Evolutionary conservation across 306 rosid species (phyloP).

Genomic region (Corylus heterophylla): DNA sequence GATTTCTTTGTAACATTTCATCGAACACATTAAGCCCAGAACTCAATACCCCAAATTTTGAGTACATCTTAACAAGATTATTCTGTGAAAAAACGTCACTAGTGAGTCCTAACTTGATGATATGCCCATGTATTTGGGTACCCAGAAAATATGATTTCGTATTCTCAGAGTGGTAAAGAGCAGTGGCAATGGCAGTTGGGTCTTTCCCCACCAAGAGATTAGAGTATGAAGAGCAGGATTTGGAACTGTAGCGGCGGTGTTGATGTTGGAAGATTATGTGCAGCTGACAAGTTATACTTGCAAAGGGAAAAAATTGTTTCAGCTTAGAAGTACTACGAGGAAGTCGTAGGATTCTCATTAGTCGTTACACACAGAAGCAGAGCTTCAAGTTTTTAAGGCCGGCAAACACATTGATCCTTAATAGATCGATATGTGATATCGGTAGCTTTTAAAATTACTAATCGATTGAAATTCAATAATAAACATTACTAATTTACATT

Average conservation of each 20-base stretch:
- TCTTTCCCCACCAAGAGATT: conserved; percentile 26
- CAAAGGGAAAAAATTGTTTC: not conserved
- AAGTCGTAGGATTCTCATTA: conserved; percentile 7
- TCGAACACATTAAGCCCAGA: conserved; percentile 41
- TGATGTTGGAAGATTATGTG: conserved; percentile 10
- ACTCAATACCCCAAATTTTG: conserved; percentile 31
- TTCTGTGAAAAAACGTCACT: conserved; percentile 41
- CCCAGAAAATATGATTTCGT: conserved; percentile 37
- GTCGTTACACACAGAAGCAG: not conserved
- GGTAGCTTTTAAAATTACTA: too few relatives aligned
- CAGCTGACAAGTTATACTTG: conserved; percentile 5
- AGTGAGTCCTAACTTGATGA: conserved; percentile 42
- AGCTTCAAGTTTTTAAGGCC: not conserved
- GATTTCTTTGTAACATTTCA: conserved; percentile 53
- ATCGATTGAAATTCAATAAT: too few relatives aligned
- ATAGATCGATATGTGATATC: too few relatives aligned
- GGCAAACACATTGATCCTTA: too few relatives aligned
- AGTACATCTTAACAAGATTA: conserved; percentile 51
- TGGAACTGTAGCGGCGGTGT: not conserved
- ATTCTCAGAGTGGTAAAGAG: conserved; percentile 42
- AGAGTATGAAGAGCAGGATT: conserved; percentile 21
- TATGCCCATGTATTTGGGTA: conserved; percentile 42
- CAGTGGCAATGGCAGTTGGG: conserved; percentile 35
- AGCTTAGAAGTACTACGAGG: conserved; percentile 5
- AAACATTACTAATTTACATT: too few relatives aligned